Conservation (phyloP, 805 yeast species). For the Saccharomyces paradoxus region DNA sequence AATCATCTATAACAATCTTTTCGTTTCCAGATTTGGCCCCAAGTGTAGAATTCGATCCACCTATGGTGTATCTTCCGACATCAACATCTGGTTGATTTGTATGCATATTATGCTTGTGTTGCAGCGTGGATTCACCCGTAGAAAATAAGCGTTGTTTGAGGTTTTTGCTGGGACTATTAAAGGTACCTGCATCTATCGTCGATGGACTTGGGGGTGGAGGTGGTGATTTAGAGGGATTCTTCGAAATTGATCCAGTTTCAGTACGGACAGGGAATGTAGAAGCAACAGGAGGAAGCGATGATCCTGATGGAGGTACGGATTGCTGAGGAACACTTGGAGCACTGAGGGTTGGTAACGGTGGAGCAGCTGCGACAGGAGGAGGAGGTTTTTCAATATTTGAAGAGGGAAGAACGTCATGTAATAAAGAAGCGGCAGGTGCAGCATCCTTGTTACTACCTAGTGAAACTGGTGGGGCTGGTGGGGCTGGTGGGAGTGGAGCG, state of each 20-base stretch:
- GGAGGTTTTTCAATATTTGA: constrained; percentile 13
- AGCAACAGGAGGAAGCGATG: constrained; percentile 6
- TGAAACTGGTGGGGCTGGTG: constrained; percentile 13
- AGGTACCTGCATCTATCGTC: neutral
- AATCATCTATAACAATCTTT: constrained; percentile 53
- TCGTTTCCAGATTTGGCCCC: constrained; percentile 1
- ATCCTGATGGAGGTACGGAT: constrained; percentile 8
- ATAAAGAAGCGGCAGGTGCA: constrained; percentile 11
- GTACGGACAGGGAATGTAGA: constrained; percentile 10
- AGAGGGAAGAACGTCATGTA: constrained; percentile 24
- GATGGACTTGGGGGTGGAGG: constrained; percentile 19
- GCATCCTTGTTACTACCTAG: constrained; percentile 8
- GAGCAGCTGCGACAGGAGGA: constrained; percentile 15
- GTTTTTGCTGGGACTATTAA: constrained; percentile 1
- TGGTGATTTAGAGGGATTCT: constrained; percentile 5
- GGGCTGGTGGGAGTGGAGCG: constrained; percentile 26
- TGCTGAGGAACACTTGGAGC: constrained; percentile 15
- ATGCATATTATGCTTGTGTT: constrained; percentile 20
- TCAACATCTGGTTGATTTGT: constrained; percentile 20
- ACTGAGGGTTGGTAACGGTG: constrained; percentile 13
- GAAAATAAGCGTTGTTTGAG: constrained; percentile 27
- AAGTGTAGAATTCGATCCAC: constrained; percentile 21
- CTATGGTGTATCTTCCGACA: constrained; percentile 19
- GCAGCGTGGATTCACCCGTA: constrained; percentile 23
- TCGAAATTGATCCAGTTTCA: constrained; percentile 1